phyloP scores from a whole-genome alignment of 2,329 filamentous ascomycete genomes.

The Leptographium galeiforme region DNA sequence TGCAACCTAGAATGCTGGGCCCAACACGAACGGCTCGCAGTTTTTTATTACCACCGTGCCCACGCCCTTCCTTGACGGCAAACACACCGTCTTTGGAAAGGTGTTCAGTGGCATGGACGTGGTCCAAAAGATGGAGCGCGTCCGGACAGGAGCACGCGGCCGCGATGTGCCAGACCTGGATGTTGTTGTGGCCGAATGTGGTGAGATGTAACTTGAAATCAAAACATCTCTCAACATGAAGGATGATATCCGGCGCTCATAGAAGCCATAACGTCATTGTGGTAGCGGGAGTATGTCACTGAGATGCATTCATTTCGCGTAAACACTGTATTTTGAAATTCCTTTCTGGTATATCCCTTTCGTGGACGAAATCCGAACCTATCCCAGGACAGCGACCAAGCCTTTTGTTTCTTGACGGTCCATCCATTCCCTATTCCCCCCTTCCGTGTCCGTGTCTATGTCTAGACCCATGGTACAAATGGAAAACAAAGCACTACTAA shows the following conservation, averaged over 20 bases:
- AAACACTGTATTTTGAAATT: not conserved
- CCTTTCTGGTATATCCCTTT: not conserved
- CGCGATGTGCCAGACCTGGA: slow-evolving; percentile 77
- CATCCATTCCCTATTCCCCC: too few species aligned
- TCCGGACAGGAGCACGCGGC: slow-evolving; percentile 59
- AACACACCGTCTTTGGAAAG: slow-evolving; percentile 91
- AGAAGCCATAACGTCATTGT: not conserved
- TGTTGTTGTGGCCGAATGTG: slow-evolving; percentile 73
- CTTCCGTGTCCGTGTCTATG: too few species aligned
- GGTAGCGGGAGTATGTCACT: not conserved
- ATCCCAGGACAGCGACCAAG: too few species aligned
- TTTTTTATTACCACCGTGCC: slow-evolving; percentile 93
- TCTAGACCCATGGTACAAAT: too few species aligned
- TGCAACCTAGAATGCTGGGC: slow-evolving; percentile 60
- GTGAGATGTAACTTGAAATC: slow-evolving; percentile 59
- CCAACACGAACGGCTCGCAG: slow-evolving; percentile 86
- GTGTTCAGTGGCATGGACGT: slow-evolving; percentile 85
- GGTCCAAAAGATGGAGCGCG: slow-evolving; percentile 83
- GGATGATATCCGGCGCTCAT: not conserved
- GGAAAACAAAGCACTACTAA: too few species aligned
- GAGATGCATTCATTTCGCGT: not conserved
- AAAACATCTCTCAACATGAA: too few species aligned
- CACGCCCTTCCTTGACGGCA: slow-evolving; percentile 78
- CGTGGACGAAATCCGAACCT: not conserved
- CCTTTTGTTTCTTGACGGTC: too few species aligned